Conservation (phyloP, 2,329 filamentous ascomycete genomes). For the Metarhizium robertsii region DNA sequence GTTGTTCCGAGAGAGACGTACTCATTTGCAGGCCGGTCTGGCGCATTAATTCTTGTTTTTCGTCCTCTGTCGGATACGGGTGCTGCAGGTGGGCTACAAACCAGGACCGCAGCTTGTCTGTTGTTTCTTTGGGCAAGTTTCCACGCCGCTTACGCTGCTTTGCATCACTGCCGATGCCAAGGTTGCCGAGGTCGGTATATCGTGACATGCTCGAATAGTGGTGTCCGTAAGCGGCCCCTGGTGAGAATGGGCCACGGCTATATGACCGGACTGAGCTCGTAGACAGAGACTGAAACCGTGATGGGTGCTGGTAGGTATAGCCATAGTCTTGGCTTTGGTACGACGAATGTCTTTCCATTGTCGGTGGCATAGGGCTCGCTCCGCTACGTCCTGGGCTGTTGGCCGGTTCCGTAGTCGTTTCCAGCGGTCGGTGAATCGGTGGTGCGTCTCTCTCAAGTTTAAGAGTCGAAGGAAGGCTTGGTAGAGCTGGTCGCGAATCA, state of each 20-base stretch:
- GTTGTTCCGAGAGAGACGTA: conserved; percentile 31
- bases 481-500: conserved; percentile 28
- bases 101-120: conserved; percentile 72
- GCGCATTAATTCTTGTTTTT: conserved; percentile 73
- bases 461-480: conserved; percentile 28
- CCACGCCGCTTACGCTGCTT: conserved; percentile 60
- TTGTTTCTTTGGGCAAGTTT: conserved; percentile 85
- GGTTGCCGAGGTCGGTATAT: conserved; percentile 26
- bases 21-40: conserved; percentile 72
- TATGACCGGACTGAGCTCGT: conserved; percentile 32
- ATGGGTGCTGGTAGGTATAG: conserved; percentile 34
- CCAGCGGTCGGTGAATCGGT: conserved; percentile 21
- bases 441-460: conserved; percentile 26
- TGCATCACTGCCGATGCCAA: conserved; percentile 28
- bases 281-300: conserved; percentile 36
- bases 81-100: conserved; percentile 68
- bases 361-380: not conserved
- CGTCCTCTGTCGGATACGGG: conserved; percentile 80
- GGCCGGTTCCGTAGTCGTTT: conserved; percentile 1
- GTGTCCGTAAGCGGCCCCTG: conserved; percentile 26
- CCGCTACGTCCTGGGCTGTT: not conserved
- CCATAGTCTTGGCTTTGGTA: conserved; percentile 26
- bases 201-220: conserved; percentile 35
- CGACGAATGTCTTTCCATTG: conserved; percentile 7
- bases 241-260: conserved; percentile 35